phyloP scores from a whole-genome alignment of 495 filamentous ascomycete species.

The Hypoxylon trugodes region DNA sequence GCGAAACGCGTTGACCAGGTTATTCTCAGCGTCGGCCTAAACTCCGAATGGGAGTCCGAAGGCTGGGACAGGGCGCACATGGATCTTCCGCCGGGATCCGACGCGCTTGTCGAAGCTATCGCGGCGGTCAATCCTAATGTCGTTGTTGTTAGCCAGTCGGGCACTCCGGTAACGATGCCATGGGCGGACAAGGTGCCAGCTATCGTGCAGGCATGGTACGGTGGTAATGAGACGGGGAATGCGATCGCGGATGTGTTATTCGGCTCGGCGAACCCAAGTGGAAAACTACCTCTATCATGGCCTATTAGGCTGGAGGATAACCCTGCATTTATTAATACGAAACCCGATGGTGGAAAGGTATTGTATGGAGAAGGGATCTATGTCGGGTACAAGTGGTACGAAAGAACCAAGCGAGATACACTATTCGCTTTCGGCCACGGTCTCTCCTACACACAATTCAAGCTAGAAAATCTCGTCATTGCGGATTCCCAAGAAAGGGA shows the following conservation, averaged over 20 bases:
- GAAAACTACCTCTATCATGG: conserved; percentile 63
- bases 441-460: conserved; percentile 61
- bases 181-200: conserved; percentile 63
- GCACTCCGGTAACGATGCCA: conserved; percentile 71
- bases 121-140: conserved; percentile 64
- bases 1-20: not conserved
- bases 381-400: conserved; percentile 71
- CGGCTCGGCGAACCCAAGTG: conserved; percentile 65
- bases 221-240: conserved; percentile 70
- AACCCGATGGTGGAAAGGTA: not conserved
- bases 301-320: conserved; percentile 53
- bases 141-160: conserved; percentile 70
- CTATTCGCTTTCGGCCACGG: conserved; percentile 69
- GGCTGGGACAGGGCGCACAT: conserved; percentile 69
- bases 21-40: not conserved
- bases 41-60: conserved; percentile 59
- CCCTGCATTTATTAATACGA: not conserved
- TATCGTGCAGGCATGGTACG: conserved; percentile 66
- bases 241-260: conserved; percentile 67
- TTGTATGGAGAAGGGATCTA: conserved; percentile 66
- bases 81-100: conserved; percentile 64
- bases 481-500: not conserved
- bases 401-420: conserved; percentile 48
- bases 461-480: not conserved
- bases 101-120: conserved; percentile 66